Evolutionary conservation across 225 moss, liverwort and hornwort genomes (phyloP), one percentile per base, ranked within the genome.

Genomic region (Takakia lepidozioides): DNA sequence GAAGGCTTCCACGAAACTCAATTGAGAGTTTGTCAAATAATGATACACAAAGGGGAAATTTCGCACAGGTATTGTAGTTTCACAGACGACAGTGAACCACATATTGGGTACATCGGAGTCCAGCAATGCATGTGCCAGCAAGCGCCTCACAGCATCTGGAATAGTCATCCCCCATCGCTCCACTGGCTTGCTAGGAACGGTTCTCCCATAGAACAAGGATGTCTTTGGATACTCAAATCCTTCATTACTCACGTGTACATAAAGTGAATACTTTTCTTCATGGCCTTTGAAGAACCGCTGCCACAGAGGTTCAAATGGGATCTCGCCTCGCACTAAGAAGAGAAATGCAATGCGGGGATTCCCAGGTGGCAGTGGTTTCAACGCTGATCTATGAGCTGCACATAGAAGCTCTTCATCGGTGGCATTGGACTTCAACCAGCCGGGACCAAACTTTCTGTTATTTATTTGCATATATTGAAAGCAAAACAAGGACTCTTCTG

Each of bases 1-100:
- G 30, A 76, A 71, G 8, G 76, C 67, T 26, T 71, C 71, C 27
- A 71, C 66, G 13, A 76, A 76, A 29, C 70, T 70, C 2, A 53
- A 55, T 15, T 62, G 11, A 2, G 76, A 76, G 10, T 48, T 57
- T 18, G 49, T 60, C 4, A 76, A 45, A 34, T 76, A 67, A 0
- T 76, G 41, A 42, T 71, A 76, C 1, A 59, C 63, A 26, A 54
- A 67, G 2, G 49, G 11, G 37, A 76, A 76, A 2, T 55, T 41
- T 3, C 71, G 58, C 11, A 76, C 34, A 13, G 76, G 76, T 3
- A 76, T 60, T 4, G 76, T 24, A 0, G 61, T 5, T 35, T 76
- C 76, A 25, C 70, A 76, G 1, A 54, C 19, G 6, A 71, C 56
- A 1, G 67, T 29, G 50, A 76, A 76, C 71, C 76, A 76, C 3